A percentile compares a stretch with the other conserved stretches of the same genome.
phyloP scores from a whole-genome alignment of 2,329 filamentous ascomycete genomes.

The Diaporthe sp. region DNA sequence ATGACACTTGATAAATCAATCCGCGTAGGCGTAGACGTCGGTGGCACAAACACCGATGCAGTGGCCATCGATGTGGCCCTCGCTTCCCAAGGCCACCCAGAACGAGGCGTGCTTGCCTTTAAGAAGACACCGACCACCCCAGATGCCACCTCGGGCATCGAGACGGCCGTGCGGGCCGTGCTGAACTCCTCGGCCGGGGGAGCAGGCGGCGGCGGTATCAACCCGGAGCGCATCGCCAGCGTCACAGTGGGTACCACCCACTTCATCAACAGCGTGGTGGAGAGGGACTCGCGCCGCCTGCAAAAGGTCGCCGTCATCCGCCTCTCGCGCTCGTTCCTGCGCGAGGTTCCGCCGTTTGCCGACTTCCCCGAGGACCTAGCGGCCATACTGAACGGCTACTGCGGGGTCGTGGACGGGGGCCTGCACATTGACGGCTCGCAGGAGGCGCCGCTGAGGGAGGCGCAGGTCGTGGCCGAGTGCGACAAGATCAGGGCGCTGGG shows the following conservation, averaged over 20 bases:
- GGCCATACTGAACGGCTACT: slow-evolving; percentile 41
- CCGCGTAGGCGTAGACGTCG: slow-evolving; percentile 38
- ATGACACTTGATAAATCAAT: slow-evolving; percentile 28
- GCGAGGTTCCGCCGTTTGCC: slow-evolving; percentile 60
- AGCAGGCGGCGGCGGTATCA: slow-evolving; percentile 15
- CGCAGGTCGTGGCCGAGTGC: slow-evolving; percentile 48
- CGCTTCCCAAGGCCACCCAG: slow-evolving; percentile 48
- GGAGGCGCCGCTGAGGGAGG: slow-evolving; percentile 57
- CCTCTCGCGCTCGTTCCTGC: slow-evolving; percentile 46
- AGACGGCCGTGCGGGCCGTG: slow-evolving; percentile 40
- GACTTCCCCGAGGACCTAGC: slow-evolving; percentile 57
- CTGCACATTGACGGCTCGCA: slow-evolving; percentile 51
- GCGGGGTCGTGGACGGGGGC: slow-evolving; percentile 63
- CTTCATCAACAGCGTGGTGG: slow-evolving; percentile 46
- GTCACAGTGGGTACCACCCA: slow-evolving; percentile 46
- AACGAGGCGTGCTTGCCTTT: slow-evolving; percentile 45
- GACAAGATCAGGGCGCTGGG: slow-evolving; percentile 45
- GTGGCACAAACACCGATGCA: slow-evolving; percentile 46
- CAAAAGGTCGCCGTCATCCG: slow-evolving; percentile 51
- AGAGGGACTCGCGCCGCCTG: slow-evolving; percentile 45
- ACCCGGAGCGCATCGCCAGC: slow-evolving; percentile 35
- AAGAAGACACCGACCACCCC: slow-evolving; percentile 44
- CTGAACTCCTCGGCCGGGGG: slow-evolving; percentile 21
- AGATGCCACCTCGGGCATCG: slow-evolving; percentile 44
- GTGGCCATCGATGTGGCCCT: slow-evolving; percentile 47